Evolutionary conservation across 2,329 filamentous ascomycete genomes (phyloP).

Genomic region (Cephalotrichum gorgonifer): DNA sequence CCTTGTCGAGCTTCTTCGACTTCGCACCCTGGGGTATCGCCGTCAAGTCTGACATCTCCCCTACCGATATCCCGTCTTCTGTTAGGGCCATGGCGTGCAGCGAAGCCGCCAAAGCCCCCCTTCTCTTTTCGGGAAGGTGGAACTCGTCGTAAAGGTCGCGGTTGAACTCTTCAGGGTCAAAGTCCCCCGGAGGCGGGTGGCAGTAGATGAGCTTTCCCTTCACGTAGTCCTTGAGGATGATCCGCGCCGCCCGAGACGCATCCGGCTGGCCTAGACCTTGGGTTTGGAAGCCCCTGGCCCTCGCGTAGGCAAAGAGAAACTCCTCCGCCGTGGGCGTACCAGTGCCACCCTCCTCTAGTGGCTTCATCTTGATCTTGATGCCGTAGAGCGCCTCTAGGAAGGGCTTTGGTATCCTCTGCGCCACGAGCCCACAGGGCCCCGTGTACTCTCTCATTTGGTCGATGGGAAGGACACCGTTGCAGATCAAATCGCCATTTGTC

Average conservation of each 20-base stretch:
- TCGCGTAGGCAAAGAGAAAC: slow-evolving; percentile 75
- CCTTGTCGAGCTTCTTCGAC: slow-evolving; percentile 67
- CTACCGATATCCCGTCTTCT: slow-evolving; percentile 11
- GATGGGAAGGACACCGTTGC: slow-evolving; percentile 89
- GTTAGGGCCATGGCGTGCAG: slow-evolving; percentile 34
- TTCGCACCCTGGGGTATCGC: slow-evolving; percentile 55
- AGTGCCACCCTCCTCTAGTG: slow-evolving; percentile 85
- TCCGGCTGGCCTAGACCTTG: slow-evolving; percentile 85
- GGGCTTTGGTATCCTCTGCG: slow-evolving; percentile 71
- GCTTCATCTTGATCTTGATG: slow-evolving; percentile 72
- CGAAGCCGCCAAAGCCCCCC: slow-evolving; percentile 48
- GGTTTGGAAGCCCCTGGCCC: slow-evolving; percentile 82
- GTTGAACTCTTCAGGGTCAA: slow-evolving; percentile 74
- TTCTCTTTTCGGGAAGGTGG: slow-evolving; percentile 74
- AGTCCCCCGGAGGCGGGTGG: slow-evolving; percentile 67
- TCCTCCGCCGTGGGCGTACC: slow-evolving; percentile 79
- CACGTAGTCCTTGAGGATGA: slow-evolving; percentile 93
- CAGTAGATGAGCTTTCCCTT: slow-evolving; percentile 91
- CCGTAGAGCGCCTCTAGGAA: slow-evolving; percentile 93
- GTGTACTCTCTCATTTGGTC: slow-evolving; percentile 92
- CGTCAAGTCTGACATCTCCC: slow-evolving; percentile 8
- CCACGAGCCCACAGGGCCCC: slow-evolving; percentile 74
- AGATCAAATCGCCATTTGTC: slow-evolving; percentile 92
- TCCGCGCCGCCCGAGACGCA: slow-evolving; percentile 80
- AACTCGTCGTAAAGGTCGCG: slow-evolving; percentile 73